Evolutionary conservation across 2,329 filamentous ascomycete genomes (phyloP).

Genomic region (Aspergillus candidus): DNA sequence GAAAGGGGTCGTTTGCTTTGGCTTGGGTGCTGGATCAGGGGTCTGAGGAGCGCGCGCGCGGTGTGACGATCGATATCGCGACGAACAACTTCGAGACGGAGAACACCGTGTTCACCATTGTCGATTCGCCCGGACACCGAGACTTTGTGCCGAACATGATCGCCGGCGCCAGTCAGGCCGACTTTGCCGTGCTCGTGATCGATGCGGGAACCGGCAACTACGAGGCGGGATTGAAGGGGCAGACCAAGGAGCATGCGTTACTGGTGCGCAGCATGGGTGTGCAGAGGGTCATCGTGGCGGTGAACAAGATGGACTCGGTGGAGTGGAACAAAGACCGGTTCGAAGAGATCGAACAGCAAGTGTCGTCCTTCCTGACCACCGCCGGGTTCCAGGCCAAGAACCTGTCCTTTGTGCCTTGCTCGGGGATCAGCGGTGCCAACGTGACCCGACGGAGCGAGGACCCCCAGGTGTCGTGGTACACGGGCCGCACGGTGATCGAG

Average conservation of each 20-base stretch:
- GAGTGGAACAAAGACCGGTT: constrained; percentile 78
- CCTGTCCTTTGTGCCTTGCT: constrained; percentile 81
- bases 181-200: constrained; percentile 91
- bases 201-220: constrained; percentile 88
- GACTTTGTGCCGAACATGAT: constrained; percentile 99
- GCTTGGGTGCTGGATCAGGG: constrained; percentile 96
- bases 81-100: constrained; percentile 91
- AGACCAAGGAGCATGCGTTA: constrained; percentile 89
- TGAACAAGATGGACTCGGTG: constrained; percentile 92
- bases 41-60: constrained; percentile 78
- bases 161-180: constrained; percentile 88
- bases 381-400: constrained; percentile 79
- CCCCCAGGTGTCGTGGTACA: constrained; percentile 67
- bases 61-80: constrained; percentile 94
- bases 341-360: constrained; percentile 75
- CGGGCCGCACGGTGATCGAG: constrained; percentile 69
- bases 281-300: constrained; percentile 76
- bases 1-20: constrained; percentile 91
- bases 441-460: constrained; percentile 51
- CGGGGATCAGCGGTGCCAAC: constrained; percentile 83
- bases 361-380: constrained; percentile 72
- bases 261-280: constrained; percentile 87
- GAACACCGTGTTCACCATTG: constrained; percentile 79
- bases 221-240: constrained; percentile 85
- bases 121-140: constrained; percentile 88